These are phyloP conservation scores for Carex cristatella DNA, from an alignment of 176 grass and related monocot genomes.

Conservation along the genomic window DNA sequence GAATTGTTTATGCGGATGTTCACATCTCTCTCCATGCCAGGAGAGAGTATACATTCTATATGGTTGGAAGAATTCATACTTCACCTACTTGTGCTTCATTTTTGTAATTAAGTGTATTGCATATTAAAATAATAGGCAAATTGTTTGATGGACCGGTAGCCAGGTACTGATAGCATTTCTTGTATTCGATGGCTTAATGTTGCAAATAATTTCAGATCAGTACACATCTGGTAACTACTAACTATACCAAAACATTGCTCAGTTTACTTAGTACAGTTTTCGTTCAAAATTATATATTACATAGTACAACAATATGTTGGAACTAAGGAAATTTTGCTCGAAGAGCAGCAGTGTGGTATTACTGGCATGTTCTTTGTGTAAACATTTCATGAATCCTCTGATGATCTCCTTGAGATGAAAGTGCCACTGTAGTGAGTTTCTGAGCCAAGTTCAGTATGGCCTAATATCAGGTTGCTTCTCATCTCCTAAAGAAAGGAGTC, in stretches of 20 bases:
- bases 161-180: neutral
- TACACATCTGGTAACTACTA: neutral
- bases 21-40: neutral
- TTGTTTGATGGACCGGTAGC: neutral
- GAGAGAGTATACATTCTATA: neutral
- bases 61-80: too few relatives aligned
- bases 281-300: neutral
- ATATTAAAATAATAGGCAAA: neutral
- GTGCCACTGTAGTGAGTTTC: neutral
- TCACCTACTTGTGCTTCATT: too few relatives aligned
- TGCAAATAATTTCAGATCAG: neutral
- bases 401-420: neutral
- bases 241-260: neutral
- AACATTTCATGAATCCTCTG: neutral
- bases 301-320: neutral
- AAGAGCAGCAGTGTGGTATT: constrained; percentile 4
- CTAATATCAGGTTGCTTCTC: neutral
- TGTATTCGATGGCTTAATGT: neutral
- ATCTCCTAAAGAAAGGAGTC: neutral
- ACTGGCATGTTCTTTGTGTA: neutral
- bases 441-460: neutral
- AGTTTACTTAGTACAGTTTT: neutral
- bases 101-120: neutral
- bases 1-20: neutral
- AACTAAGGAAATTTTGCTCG: neutral